These are phyloP conservation scores for Alternaria novae-zelandiae DNA, from an alignment of 2,329 filamentous ascomycete genomes.

Conservation along the genomic window DNA sequence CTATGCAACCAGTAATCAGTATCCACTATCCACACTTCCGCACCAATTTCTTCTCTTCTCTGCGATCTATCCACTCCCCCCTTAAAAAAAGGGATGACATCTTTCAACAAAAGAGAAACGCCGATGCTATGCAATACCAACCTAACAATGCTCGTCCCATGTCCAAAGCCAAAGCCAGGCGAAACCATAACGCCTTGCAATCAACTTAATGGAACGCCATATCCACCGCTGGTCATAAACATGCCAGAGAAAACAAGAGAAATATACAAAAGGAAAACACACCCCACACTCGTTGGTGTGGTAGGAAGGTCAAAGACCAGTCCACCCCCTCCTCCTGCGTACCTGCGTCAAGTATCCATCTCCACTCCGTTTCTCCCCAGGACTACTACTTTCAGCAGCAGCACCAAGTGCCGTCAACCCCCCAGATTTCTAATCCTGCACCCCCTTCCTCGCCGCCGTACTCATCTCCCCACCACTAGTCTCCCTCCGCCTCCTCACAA, in stretches of 20 bases:
- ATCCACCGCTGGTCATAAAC: too few relatives aligned
- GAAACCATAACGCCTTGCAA: not conserved
- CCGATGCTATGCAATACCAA: not conserved
- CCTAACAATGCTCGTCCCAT: not conserved
- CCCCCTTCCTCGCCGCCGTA: constrained; percentile 36
- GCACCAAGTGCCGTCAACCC: too few relatives aligned
- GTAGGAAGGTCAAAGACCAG: constrained; percentile 17
- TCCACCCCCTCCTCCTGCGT: constrained; percentile 21
- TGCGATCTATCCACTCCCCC: not conserved
- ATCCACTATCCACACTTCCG: not conserved
- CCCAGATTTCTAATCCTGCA: constrained; percentile 22
- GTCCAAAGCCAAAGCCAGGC: not conserved
- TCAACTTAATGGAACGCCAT: too few relatives aligned
- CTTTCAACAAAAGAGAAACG: not conserved
- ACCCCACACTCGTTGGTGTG: not conserved
- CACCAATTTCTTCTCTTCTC: not conserved
- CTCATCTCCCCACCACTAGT: constrained; percentile 45
- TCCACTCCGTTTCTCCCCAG: not conserved
- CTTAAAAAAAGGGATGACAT: too few relatives aligned
- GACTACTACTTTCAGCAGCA: too few relatives aligned
- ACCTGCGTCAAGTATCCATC: constrained; percentile 16
- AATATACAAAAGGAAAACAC: not conserved
- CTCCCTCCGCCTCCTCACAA: constrained; percentile 42
- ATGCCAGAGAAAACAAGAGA: too few relatives aligned
- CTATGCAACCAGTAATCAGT: not conserved